Evolutionary conservation across 805 yeast species (phyloP).

Genomic region (Candida sonorensis): DNA sequence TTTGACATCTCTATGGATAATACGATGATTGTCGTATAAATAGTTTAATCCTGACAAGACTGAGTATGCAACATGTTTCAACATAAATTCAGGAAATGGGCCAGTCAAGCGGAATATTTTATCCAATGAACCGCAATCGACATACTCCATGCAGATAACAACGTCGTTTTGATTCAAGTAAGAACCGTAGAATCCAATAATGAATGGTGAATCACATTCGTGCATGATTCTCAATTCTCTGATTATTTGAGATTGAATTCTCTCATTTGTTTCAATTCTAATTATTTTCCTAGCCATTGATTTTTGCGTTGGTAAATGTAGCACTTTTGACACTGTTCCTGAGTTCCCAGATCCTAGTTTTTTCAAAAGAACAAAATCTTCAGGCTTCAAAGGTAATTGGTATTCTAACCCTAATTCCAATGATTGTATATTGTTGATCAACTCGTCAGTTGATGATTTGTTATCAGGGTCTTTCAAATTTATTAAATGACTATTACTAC

Average conservation of each 20-base stretch:
- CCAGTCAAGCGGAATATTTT: conserved; percentile 58
- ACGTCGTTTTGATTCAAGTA: conserved; percentile 69
- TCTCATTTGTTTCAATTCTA: conserved; percentile 74
- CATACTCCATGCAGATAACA: conserved; percentile 90
- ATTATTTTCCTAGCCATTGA: conserved; percentile 88
- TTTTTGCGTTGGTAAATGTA: conserved; percentile 82
- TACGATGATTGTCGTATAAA: conserved; percentile 74
- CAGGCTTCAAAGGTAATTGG: conserved; percentile 43
- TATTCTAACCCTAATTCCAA: conserved; percentile 49
- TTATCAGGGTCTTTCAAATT: conserved; percentile 24
- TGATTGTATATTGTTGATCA: conserved; percentile 39
- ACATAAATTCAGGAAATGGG: conserved; percentile 58
- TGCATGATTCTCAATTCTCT: conserved; percentile 88
- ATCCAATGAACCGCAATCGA: conserved; percentile 92
- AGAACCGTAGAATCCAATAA: conserved; percentile 89
- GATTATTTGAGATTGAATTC: conserved; percentile 74
- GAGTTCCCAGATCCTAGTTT: conserved; percentile 90
- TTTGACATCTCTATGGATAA: conserved; percentile 93
- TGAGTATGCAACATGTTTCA: conserved; percentile 67
- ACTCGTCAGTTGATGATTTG: conserved; percentile 27
- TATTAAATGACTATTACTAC: conserved; percentile 9
- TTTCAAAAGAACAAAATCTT: conserved; percentile 68
- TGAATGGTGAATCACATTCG: conserved; percentile 77
- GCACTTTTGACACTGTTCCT: conserved; percentile 83
- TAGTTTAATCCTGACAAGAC: conserved; percentile 79